A percentile compares a stretch with the other conserved stretches of the same genome.
Evolutionary conservation across 2,329 filamentous ascomycete species (phyloP).

Genomic region (Zasmidium angulare): DNA sequence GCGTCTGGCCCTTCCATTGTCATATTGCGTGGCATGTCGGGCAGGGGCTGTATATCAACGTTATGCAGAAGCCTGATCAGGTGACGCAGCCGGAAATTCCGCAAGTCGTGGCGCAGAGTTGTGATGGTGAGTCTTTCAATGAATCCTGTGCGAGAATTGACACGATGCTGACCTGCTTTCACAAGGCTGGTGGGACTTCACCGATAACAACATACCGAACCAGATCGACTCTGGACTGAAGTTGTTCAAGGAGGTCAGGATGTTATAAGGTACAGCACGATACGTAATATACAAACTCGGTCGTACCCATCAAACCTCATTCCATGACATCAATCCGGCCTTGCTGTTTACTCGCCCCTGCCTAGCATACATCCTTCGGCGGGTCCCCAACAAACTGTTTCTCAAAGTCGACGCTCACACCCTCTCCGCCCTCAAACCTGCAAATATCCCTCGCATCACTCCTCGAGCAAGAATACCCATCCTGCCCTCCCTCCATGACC

Average conservation of each 20-base stretch:
- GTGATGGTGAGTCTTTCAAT: slow-evolving; percentile 38
- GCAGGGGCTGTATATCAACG: slow-evolving; percentile 30
- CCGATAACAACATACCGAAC: slow-evolving; percentile 49
- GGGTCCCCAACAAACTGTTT: too few species aligned
- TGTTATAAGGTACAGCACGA: not conserved
- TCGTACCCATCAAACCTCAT: too few species aligned
- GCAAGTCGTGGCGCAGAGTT: slow-evolving; percentile 47
- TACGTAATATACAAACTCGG: too few species aligned
- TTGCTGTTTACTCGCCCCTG: too few species aligned
- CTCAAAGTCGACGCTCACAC: too few species aligned
- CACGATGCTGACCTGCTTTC: not conserved
- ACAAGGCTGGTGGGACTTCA: slow-evolving; percentile 49
- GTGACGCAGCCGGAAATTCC: slow-evolving; percentile 40
- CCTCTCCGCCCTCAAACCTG: too few species aligned
- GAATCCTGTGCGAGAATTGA: not conserved
- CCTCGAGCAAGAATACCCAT: too few species aligned
- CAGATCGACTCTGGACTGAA: slow-evolving; percentile 52
- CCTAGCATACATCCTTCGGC: too few species aligned
- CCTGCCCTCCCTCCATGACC: too few species aligned
- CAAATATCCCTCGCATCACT: too few species aligned
- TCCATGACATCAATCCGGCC: too few species aligned
- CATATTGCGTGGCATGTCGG: slow-evolving; percentile 47
- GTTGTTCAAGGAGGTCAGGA: slow-evolving; percentile 3
- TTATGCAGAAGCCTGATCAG: slow-evolving; percentile 22
- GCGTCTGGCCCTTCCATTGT: slow-evolving; percentile 60